Evolutionary conservation across 768 basidiomycete species (phyloP).

Genomic region (Tylopilus felleus): DNA sequence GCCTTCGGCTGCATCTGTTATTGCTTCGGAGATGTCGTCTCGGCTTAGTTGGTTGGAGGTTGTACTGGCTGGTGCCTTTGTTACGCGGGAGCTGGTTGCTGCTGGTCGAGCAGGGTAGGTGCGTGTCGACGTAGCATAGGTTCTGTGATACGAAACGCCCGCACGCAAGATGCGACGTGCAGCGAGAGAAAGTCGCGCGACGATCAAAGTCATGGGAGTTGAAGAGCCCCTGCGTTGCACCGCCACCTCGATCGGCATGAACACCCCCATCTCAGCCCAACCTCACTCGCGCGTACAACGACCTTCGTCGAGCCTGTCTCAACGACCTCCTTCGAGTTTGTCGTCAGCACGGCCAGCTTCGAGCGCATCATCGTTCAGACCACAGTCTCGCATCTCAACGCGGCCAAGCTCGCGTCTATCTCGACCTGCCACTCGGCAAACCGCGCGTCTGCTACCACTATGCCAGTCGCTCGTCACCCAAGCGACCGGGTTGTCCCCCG

Average conservation of each 20-base stretch:
- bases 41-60: slow-evolving; percentile 20
- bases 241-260: slow-evolving; percentile 14
- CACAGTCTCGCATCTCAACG: slow-evolving; percentile 33
- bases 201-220: slow-evolving; percentile 15
- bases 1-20: slow-evolving; percentile 17
- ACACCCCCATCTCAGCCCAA: slow-evolving; percentile 19
- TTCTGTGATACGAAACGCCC: background rate
- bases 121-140: slow-evolving; percentile 26
- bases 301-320: slow-evolving; percentile 37
- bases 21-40: slow-evolving; percentile 19
- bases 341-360: slow-evolving; percentile 44
- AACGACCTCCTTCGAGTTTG: slow-evolving; percentile 45
- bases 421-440: slow-evolving; percentile 48
- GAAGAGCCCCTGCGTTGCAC: background rate
- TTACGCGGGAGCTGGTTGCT: slow-evolving; percentile 17
- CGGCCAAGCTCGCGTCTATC: slow-evolving; percentile 45
- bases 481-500: slow-evolving; percentile 48
- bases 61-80: slow-evolving; percentile 33
- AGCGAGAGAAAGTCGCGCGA: slow-evolving; percentile 11
- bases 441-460: slow-evolving; percentile 50
- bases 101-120: slow-evolving; percentile 24
- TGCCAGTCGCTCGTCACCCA: slow-evolving; percentile 55
- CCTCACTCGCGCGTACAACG: slow-evolving; percentile 26
- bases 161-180: slow-evolving; percentile 4
- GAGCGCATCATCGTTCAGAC: slow-evolving; percentile 38